These are phyloP conservation scores for Trifolium repens DNA, from an alignment of 306 rosid species.

Conservation along the genomic window DNA sequence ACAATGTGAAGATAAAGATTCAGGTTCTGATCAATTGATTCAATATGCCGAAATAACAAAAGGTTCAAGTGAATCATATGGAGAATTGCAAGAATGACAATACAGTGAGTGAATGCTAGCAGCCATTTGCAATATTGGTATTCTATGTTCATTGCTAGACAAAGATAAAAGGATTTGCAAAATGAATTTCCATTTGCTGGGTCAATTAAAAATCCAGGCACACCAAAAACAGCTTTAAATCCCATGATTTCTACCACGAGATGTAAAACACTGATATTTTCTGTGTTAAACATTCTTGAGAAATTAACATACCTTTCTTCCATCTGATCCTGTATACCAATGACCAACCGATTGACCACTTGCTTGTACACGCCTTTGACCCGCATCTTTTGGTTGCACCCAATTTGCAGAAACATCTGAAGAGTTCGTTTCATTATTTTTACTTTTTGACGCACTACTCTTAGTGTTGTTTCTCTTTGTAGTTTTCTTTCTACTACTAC, in stretches of 20 bases:
- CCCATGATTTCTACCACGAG: constrained; percentile 8
- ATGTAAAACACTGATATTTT: constrained; percentile 24
- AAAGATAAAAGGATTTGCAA: neutral
- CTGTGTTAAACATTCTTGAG: neutral
- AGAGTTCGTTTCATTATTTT: constrained; percentile 42
- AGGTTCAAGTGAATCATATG: constrained; percentile 1
- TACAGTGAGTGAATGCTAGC: neutral
- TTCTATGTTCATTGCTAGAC: neutral
- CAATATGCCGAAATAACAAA: constrained; percentile 27
- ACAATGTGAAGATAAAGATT: constrained; percentile 37
- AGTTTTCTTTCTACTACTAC: constrained; percentile 51
- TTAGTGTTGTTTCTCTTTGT: constrained; percentile 50
- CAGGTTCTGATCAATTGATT: constrained; percentile 24
- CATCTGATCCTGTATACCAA: constrained; percentile 82
- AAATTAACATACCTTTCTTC: constrained; percentile 65
- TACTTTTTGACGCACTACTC: constrained; percentile 49
- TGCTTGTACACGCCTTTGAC: constrained; percentile 69
- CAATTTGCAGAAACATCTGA: constrained; percentile 60
- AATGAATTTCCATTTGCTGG: neutral
- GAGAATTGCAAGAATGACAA: constrained; percentile 19
- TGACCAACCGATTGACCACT: constrained; percentile 72
- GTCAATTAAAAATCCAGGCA: constrained; percentile 10
- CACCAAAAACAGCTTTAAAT: neutral
- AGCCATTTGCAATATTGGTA: neutral
- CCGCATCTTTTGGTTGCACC: constrained; percentile 79